These are phyloP conservation scores for Plenodomus tracheiphilus DNA, from an alignment of 2,329 filamentous ascomycete genomes.

Conservation along the genomic window DNA sequence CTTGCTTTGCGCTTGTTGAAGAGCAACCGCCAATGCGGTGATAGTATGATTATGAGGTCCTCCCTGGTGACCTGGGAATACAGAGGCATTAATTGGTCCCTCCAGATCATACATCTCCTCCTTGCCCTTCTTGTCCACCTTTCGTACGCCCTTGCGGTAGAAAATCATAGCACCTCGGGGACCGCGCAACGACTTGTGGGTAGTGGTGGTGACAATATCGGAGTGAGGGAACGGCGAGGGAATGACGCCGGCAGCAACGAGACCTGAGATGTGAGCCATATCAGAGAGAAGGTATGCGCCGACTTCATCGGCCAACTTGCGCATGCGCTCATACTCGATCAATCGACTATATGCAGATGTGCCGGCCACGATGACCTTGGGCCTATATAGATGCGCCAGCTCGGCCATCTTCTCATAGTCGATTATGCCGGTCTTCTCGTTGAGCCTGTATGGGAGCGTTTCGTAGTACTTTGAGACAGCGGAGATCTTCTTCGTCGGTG, in stretches of 20 bases:
- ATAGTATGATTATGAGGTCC: conserved; percentile 99
- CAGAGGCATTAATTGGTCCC: conserved; percentile 95
- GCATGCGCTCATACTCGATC: conserved; percentile 96
- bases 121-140: conserved; percentile 85
- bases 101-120: conserved; percentile 95
- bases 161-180: conserved; percentile 99
- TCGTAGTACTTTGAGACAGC: conserved; percentile 99
- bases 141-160: conserved; percentile 95
- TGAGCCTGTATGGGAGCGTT: conserved; percentile 93
- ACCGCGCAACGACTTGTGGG: conserved; percentile 97
- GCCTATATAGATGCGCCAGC: conserved; percentile 87
- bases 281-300: conserved; percentile 95
- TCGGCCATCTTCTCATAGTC: conserved; percentile 94
- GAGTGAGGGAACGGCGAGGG: conserved; percentile 90
- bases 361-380: conserved; percentile 93
- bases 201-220: conserved; percentile 97
- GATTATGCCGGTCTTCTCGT: conserved; percentile 89
- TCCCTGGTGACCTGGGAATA: conserved; percentile 98
- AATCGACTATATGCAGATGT: conserved; percentile 98
- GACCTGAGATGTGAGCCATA: conserved; percentile 98
- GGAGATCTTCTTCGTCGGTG: conserved; percentile 80
- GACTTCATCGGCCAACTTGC: conserved; percentile 89
- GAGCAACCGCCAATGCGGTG: conserved; percentile 89
- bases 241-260: conserved; percentile 91
- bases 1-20: conserved; percentile 87